These are phyloP conservation scores for Tubosaeta sp. DNA, from an alignment of 768 basidiomycete species.

Conservation along the genomic window DNA sequence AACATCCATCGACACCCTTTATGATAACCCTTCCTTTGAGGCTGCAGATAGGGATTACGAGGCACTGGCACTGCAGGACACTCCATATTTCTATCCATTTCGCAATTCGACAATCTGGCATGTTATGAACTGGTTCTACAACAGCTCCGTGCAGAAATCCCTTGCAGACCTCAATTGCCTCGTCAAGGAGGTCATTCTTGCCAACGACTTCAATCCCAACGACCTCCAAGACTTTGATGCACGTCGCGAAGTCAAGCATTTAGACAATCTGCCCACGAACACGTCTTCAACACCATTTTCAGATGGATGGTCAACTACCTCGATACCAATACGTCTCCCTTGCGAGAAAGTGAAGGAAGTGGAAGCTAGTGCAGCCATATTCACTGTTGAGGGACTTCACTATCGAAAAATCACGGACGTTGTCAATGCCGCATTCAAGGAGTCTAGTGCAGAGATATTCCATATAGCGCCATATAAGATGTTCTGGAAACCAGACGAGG, in stretches of 20 bases:
- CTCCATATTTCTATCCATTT: background rate
- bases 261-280: background rate
- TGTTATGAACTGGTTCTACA: background rate
- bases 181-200: background rate
- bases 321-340: constrained; percentile 6
- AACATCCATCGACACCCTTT: background rate
- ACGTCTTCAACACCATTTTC: background rate
- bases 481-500: constrained; percentile 5
- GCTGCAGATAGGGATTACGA: background rate
- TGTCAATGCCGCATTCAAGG: constrained; percentile 19
- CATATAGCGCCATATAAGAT: constrained; percentile 15
- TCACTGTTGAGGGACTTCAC: constrained; percentile 26
- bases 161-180: background rate
- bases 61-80: background rate
- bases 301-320: constrained; percentile 7
- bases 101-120: background rate
- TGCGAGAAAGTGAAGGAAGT: background rate
- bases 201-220: background rate
- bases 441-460: constrained; percentile 9
- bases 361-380: background rate
- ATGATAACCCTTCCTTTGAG: background rate
- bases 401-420: constrained; percentile 21
- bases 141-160: background rate
- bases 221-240: background rate
- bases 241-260: background rate